phyloP scores from a whole-genome alignment of 495 filamentous ascomycete genomes.

The Neurospora hispaniola region DNA sequence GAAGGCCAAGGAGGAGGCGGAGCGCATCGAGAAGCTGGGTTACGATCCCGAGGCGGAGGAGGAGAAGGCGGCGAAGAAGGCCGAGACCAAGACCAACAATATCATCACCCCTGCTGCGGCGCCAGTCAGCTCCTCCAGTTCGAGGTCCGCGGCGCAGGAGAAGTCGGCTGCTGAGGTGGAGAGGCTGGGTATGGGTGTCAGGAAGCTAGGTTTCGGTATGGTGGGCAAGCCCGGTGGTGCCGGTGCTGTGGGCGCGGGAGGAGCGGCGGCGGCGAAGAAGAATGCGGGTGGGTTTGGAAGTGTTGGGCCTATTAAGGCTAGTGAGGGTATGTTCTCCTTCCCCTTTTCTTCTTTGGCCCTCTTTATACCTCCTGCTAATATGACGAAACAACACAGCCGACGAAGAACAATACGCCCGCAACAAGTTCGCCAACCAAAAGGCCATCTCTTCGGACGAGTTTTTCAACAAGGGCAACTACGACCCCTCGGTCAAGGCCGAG shows the following conservation, averaged over 20 bases:
- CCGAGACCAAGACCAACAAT: constrained; percentile 30
- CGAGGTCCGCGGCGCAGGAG: constrained; percentile 44
- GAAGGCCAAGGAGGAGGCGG: constrained; percentile 94
- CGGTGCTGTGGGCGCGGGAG: constrained; percentile 45
- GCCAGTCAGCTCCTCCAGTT: constrained; percentile 59
- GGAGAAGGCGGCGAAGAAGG: constrained; percentile 34
- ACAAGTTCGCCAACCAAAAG: constrained; percentile 81
- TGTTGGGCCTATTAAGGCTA: constrained; percentile 56
- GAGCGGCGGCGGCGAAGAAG: constrained; percentile 51
- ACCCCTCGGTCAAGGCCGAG: constrained; percentile 69
- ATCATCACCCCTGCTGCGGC: constrained; percentile 53
- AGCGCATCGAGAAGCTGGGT: constrained; percentile 94
- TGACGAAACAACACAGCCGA: constrained; percentile 40
- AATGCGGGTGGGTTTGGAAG: constrained; percentile 81
- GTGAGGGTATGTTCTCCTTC: constrained; percentile 50
- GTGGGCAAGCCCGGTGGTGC: constrained; percentile 41
- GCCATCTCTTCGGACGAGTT: constrained; percentile 97
- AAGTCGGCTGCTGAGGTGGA: constrained; percentile 64
- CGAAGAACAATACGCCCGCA: constrained; percentile 59
- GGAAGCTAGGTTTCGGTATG: constrained; percentile 83
- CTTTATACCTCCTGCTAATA: constrained; percentile 9
- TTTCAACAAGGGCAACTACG: constrained; percentile 82
- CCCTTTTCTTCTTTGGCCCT: neutral
- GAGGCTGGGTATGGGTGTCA: constrained; percentile 83
- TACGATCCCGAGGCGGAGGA: constrained; percentile 89